Evolutionary conservation across 345 rosid genomes (phyloP).

Genomic region (Acer saccharum): DNA sequence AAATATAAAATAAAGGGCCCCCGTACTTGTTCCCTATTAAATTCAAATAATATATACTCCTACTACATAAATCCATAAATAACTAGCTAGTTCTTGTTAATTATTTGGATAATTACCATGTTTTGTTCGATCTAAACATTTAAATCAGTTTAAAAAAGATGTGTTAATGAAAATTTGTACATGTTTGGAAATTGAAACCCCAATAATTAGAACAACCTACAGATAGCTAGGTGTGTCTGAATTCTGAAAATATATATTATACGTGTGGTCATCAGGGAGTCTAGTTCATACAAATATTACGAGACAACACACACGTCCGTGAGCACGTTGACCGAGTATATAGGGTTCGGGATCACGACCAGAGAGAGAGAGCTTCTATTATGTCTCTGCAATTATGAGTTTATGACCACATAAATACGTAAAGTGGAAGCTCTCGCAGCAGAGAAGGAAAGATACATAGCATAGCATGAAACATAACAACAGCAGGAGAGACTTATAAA

Average conservation of each 20-base stretch:
- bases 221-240: neutral
- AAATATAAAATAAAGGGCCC: neutral
- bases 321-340: neutral
- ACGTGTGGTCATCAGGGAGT: no score
- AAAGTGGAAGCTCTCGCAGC: conserved; percentile 15
- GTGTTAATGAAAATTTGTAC: neutral
- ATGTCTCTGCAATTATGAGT: neutral
- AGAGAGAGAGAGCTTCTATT: neutral
- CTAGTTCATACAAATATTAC: no score
- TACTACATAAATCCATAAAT: no score
- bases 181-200: neutral
- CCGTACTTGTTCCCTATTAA: neutral
- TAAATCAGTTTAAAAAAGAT: no score
- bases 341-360: neutral
- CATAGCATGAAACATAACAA: neutral
- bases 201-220: neutral
- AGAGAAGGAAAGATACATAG: neutral
- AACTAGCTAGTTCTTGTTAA: neutral
- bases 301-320: no score
- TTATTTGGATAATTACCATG: neutral
- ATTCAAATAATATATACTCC: neutral
- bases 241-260: neutral
- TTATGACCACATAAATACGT: conserved; percentile 7
- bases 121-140: no score
- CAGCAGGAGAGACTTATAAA: neutral